Percentiles rank a stretch among this genome's conserved stretches.
Evolutionary conservation across 768 basidiomycete genomes (phyloP).

Genomic region (Hygrocybe coccinea): DNA sequence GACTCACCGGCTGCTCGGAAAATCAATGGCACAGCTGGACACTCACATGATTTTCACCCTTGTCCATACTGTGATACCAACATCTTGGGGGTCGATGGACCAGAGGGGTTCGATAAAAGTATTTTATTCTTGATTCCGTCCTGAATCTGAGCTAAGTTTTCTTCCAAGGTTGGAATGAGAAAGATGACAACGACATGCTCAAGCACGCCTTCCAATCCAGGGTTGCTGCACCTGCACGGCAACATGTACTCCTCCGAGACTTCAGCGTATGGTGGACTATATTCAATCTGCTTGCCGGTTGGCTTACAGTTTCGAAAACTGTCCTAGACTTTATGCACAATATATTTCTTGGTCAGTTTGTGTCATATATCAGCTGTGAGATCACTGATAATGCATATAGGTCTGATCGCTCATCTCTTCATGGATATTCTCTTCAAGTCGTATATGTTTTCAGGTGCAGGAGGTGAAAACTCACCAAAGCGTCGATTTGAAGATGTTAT

Average conservation of each 20-base stretch:
- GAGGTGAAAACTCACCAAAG: no score
- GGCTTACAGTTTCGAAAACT: conserved; percentile 20
- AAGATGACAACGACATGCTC: conserved; percentile 13
- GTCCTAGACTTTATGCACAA: conserved; percentile 30
- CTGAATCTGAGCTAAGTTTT: not conserved
- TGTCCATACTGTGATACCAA: conserved; percentile 22
- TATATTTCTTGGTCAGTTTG: not conserved
- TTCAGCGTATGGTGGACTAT: conserved; percentile 18
- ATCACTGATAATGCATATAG: no score
- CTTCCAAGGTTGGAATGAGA: not conserved
- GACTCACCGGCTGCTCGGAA: conserved; percentile 24
- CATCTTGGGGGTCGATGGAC: conserved; percentile 16
- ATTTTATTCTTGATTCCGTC: not conserved
- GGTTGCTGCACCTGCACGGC: conserved; percentile 1
- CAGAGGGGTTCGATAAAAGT: conserved; percentile 7
- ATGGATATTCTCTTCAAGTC: no score
- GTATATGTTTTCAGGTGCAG: no score
- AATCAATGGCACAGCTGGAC: conserved; percentile 20
- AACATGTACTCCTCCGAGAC: conserved; percentile 16
- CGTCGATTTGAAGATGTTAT: no score
- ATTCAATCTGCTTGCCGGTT: conserved; percentile 22
- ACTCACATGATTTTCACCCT: conserved; percentile 20
- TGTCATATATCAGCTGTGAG: not conserved
- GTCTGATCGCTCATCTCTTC: no score
- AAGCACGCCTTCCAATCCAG: conserved; percentile 9